A percentile compares a stretch with the other conserved stretches of the same genome.
Evolutionary conservation across 2,329 filamentous ascomycete genomes (phyloP).

Genomic region (Achaetomium macrosporum): DNA sequence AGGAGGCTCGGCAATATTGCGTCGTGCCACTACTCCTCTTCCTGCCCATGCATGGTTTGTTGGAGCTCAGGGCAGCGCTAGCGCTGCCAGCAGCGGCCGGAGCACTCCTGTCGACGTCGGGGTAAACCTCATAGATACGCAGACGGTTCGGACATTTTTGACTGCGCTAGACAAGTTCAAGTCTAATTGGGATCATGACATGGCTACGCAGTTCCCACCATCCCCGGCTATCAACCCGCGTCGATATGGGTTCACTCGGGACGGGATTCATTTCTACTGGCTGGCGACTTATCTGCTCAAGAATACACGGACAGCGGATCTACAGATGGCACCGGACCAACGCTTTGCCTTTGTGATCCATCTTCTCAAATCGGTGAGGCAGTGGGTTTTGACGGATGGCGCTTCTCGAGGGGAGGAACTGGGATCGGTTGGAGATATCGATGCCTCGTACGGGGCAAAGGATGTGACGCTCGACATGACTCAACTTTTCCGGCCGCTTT

Average conservation of each 20-base stretch:
- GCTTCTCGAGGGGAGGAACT: slow-evolving; percentile 59
- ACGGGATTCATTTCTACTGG: slow-evolving; percentile 69
- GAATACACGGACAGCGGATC: slow-evolving; percentile 48
- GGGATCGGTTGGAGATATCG: slow-evolving; percentile 63
- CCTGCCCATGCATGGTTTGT: slow-evolving; percentile 54
- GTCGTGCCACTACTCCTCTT: slow-evolving; percentile 48
- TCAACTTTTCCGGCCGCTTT: slow-evolving; percentile 60
- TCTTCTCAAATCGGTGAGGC: slow-evolving; percentile 53
- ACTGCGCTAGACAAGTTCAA: slow-evolving; percentile 68
- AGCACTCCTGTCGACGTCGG: slow-evolving; percentile 40
- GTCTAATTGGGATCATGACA: slow-evolving; percentile 63
- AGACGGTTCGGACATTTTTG: slow-evolving; percentile 42
- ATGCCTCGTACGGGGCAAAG: slow-evolving; percentile 57
- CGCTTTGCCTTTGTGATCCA: slow-evolving; percentile 57
- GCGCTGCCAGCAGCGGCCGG: slow-evolving; percentile 41
- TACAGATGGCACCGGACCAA: slow-evolving; percentile 51
- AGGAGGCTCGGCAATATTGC: slow-evolving; percentile 33
- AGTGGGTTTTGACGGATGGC: slow-evolving; percentile 59
- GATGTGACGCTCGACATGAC: slow-evolving; percentile 67
- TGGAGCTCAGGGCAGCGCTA: slow-evolving; percentile 32
- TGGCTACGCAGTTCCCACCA: slow-evolving; percentile 60
- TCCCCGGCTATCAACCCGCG: slow-evolving; percentile 40
- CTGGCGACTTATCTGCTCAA: slow-evolving; percentile 61
- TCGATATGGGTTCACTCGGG: slow-evolving; percentile 64
- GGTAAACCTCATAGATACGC: slow-evolving; percentile 36